Percentiles rank a stretch among this genome's conserved stretches.
phyloP scores from a whole-genome alignment of 1,284 basidiomycete genomes.

The Rhodotorula sp. region DNA sequence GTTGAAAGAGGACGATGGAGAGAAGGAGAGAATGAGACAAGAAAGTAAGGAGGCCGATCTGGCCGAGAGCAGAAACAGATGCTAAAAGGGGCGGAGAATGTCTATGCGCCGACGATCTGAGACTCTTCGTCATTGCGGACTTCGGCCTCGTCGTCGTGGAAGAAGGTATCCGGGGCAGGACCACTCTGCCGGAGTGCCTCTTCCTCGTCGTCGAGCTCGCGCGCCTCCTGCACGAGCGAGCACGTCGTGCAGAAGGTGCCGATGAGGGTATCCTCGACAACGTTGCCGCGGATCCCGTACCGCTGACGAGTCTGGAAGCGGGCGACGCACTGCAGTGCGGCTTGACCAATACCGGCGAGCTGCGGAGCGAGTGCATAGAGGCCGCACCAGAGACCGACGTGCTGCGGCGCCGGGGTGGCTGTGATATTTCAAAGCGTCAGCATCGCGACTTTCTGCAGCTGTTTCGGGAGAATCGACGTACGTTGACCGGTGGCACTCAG shows the following conservation, averaged over 20 bases:
- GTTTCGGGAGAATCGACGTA: conserved; percentile 6
- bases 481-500: conserved; percentile 25
- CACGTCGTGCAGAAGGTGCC: conserved; percentile 34
- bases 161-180: conserved; percentile 9
- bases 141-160: conserved; percentile 29
- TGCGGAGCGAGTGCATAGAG: conserved; percentile 35
- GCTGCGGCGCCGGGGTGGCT: conserved; percentile 24
- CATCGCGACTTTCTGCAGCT: background rate
- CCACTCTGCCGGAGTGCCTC: conserved; percentile 8
- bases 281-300: conserved; percentile 36
- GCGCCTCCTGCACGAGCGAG: conserved; percentile 36
- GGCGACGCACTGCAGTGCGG: conserved; percentile 32
- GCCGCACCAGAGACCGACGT: conserved; percentile 28
- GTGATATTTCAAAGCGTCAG: background rate
- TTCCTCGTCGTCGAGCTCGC: conserved; percentile 39
- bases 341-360: conserved; percentile 32
- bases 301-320: conserved; percentile 31
- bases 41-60: too few species aligned
- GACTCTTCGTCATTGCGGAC: too few species aligned
- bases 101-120: background rate
- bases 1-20: background rate
- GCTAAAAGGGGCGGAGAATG: too few species aligned
- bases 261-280: conserved; percentile 31
- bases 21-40: background rate
- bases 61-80: too few species aligned